Evolutionary conservation across 2,329 filamentous ascomycete genomes (phyloP), one percentile per base, ranked within the genome.

Genomic region (Podosphaera fusca): DNA sequence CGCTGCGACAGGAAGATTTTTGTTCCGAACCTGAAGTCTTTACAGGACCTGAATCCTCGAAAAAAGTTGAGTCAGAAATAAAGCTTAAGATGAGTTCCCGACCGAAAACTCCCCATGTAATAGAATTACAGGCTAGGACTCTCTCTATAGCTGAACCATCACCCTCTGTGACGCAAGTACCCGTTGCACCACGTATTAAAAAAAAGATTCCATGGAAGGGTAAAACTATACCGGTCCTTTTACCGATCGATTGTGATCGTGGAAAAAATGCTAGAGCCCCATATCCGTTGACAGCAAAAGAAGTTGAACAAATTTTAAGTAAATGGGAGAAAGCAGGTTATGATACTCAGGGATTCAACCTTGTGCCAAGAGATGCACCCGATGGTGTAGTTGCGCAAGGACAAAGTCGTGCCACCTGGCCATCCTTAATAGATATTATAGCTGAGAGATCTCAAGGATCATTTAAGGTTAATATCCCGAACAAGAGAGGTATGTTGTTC

Each of bases 171-270:
- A 42, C 38, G 38, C 10, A 42, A 12, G 10, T 42, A 12, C 67
- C 70, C 2, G 67, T 70, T 52, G 77, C 77, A 4, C 78, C 78
- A n/a, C 72, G 78, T 10, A 61, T 78, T 6, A 85, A 77, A 70
- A 88, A 85, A 67, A 86, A 82, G 69, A 73, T 89, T 2, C 75
- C 76, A 51, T 88, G 84, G 83, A 83, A 77, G 64, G 82, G 82
- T 58, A 88, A 87, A 70, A 81, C 79, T 59, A 86, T 87, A 56
- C 69, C 85, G 63, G 80, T 89, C 49, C 72, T 81, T 33, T 70
- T 89, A 29, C 85, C 85, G 4, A 71, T 76, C 51, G 80, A 85
- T 60, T 81, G 84, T 56, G 75, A 79, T 56, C 76, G 82, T 61
- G 83, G 83, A 29, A 73, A 75, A 49, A 71, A 72, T 1, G 77